phyloP scores from a whole-genome alignment of 106 monocot species.

The Platanthera guangdongensis region DNA sequence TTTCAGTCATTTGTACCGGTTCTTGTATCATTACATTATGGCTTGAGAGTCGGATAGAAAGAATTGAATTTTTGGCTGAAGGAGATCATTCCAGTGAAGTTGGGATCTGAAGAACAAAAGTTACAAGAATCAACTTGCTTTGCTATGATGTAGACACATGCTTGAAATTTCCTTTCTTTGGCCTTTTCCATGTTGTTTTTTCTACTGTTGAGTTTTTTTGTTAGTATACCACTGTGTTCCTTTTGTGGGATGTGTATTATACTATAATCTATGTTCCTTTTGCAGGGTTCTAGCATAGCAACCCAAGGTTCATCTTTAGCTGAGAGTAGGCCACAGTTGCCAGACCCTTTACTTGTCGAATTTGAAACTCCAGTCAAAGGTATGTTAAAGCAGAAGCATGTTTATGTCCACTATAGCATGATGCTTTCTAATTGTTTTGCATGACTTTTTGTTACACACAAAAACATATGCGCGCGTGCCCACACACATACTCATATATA shows the following conservation, averaged over 20 bases:
- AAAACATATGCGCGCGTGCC: background rate
- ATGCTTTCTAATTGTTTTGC: background rate
- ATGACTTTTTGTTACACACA: background rate
- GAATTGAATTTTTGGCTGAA: too few relatives aligned
- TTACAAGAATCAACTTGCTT: too few relatives aligned
- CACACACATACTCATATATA: too few relatives aligned
- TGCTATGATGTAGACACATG: too few relatives aligned
- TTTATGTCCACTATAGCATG: background rate
- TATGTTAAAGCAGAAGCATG: conserved; percentile 5
- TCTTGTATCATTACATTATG: too few relatives aligned
- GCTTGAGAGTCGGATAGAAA: too few relatives aligned
- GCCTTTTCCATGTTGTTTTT: background rate
- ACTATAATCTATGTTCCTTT: background rate
- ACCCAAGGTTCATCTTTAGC: conserved; percentile 29
- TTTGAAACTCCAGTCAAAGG: conserved; percentile 29
- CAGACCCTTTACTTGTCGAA: conserved; percentile 33
- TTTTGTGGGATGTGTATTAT: background rate
- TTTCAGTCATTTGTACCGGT: too few relatives aligned
- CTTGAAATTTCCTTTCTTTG: background rate
- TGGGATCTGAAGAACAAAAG: too few relatives aligned
- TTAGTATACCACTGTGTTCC: background rate
- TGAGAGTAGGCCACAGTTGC: conserved; percentile 17
- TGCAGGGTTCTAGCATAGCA: conserved; percentile 21
- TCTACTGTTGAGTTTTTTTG: background rate
- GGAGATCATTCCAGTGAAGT: too few relatives aligned